Percentiles rank a stretch among this genome's conserved stretches.
Conservation (phyloP, 2,329 filamentous ascomycete genomes). For the Chrysosporium keratinophilum region DNA sequence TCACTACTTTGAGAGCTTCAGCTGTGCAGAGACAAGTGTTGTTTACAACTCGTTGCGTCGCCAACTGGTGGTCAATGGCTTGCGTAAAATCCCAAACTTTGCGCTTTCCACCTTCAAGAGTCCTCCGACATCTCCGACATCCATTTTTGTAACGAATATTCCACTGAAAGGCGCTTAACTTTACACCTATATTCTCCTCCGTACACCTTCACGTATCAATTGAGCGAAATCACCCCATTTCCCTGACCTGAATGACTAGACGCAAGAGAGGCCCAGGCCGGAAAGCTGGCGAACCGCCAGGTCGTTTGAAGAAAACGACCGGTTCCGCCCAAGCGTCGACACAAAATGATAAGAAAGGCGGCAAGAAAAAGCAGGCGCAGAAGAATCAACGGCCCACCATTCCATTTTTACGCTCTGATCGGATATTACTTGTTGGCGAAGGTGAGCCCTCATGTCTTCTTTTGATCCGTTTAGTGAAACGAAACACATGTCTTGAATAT, state of each 20-base stretch:
- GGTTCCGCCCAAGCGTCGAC: slow-evolving; percentile 23
- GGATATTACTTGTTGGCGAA: slow-evolving; percentile 37
- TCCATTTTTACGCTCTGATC: slow-evolving; percentile 34
- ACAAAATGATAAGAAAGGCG: slow-evolving; percentile 2
- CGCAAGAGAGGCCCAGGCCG: slow-evolving; percentile 18
- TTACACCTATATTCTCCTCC: too few relatives aligned
- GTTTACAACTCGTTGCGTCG: too few relatives aligned
- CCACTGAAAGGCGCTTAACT: too few relatives aligned
- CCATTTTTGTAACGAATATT: too few relatives aligned
- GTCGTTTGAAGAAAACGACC: slow-evolving; percentile 22
- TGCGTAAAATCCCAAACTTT: too few relatives aligned
- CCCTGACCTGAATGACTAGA: slow-evolving; percentile 19
- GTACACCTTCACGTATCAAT: too few relatives aligned
- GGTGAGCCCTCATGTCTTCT: slow-evolving; percentile 25
- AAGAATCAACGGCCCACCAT: slow-evolving; percentile 26
- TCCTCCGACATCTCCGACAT: too few relatives aligned
- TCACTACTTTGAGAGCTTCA: too few relatives aligned
- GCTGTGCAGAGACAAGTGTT: too few relatives aligned
- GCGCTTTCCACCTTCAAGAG: too few relatives aligned
- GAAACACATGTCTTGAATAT: not conserved
- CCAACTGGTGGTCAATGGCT: too few relatives aligned
- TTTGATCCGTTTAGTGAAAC: not conserved
- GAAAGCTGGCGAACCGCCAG: slow-evolving; percentile 10
- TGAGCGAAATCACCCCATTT: not conserved
- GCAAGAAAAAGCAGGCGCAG: slow-evolving; percentile 16